These are phyloP conservation scores for Globisporangium echinulatum DNA, from an alignment of 352 stramenopile genomes.

Conservation along the genomic window DNA sequence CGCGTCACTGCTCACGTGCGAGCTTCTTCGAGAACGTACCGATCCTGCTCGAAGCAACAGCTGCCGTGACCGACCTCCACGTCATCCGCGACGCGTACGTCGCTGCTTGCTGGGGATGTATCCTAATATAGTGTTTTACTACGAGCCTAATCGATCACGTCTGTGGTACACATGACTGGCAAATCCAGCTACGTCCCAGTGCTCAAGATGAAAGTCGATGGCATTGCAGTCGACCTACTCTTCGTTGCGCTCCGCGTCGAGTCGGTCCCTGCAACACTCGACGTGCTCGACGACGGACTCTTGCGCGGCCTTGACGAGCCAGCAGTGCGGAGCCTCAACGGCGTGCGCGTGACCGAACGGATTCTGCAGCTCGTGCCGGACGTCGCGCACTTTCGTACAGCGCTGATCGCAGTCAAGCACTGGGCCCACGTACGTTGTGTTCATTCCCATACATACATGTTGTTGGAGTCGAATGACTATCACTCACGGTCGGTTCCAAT, in stretches of 20 bases:
- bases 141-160: too few species aligned
- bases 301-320: slow-evolving; percentile 90
- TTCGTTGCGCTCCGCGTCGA: slow-evolving; percentile 83
- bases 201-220: slow-evolving; percentile 92
- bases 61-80: slow-evolving; percentile 63
- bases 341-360: slow-evolving; percentile 92
- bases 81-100: slow-evolving; percentile 86
- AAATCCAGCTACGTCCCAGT: slow-evolving; percentile 79
- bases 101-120: not conserved
- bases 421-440: slow-evolving; percentile 64
- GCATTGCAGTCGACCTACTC: slow-evolving; percentile 90
- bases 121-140: not conserved
- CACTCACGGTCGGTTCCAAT: not conserved
- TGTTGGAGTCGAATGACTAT: not conserved
- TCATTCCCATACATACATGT: not conserved
- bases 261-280: slow-evolving; percentile 50
- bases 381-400: slow-evolving; percentile 81
- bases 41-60: slow-evolving; percentile 66
- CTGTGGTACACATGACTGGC: not conserved
- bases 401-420: slow-evolving; percentile 89
- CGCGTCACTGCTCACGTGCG: slow-evolving; percentile 67
- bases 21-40: slow-evolving; percentile 87
- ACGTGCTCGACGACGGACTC: slow-evolving; percentile 77
- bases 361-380: slow-evolving; percentile 90
- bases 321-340: slow-evolving; percentile 91